phyloP scores from a whole-genome alignment of 2,329 filamentous ascomycete genomes.

The Zasmidium angulare region DNA sequence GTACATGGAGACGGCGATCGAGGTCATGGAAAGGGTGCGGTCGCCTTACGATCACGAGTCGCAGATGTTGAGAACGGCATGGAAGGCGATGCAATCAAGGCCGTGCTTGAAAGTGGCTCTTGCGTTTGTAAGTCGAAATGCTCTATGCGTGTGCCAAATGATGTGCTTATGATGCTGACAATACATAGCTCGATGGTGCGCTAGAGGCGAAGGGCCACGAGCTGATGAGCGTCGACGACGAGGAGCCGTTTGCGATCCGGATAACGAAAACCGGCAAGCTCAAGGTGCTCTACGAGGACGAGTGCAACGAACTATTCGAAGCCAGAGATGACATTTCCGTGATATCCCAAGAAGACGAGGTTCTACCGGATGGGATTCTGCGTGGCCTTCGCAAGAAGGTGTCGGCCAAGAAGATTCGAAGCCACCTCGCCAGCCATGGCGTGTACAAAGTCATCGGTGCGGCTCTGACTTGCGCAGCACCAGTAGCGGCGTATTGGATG shows the following conservation, averaged over 20 bases:
- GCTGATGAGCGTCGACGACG: constrained; percentile 1
- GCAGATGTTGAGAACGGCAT: constrained; percentile 10
- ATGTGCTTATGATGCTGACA: background rate
- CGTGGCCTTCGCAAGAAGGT: too few relatives aligned
- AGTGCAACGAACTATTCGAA: constrained; percentile 1
- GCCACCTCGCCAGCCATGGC: background rate
- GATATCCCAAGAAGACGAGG: background rate
- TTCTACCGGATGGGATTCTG: background rate
- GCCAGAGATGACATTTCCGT: background rate
- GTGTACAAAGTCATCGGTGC: constrained; percentile 5
- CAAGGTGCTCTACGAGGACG: background rate
- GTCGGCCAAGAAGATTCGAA: background rate
- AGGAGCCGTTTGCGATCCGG: constrained; percentile 3
- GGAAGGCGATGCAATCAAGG: constrained; percentile 15
- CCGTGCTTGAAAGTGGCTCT: constrained; percentile 11
- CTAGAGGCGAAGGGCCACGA: background rate
- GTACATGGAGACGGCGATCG: constrained; percentile 14
- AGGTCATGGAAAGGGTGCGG: constrained; percentile 7
- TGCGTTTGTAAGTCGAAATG: constrained; percentile 5
- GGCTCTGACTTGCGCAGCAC: constrained; percentile 2
- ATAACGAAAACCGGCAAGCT: background rate
- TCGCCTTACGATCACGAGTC: constrained; percentile 12
- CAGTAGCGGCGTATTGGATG: constrained; percentile 5
- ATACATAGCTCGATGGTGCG: constrained; percentile 6
- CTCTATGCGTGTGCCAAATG: background rate